Percentiles rank a stretch among this genome's conserved stretches.
Conservation (phyloP, 164 flowering plant genomes). For the Magnolia sinica region DNA sequence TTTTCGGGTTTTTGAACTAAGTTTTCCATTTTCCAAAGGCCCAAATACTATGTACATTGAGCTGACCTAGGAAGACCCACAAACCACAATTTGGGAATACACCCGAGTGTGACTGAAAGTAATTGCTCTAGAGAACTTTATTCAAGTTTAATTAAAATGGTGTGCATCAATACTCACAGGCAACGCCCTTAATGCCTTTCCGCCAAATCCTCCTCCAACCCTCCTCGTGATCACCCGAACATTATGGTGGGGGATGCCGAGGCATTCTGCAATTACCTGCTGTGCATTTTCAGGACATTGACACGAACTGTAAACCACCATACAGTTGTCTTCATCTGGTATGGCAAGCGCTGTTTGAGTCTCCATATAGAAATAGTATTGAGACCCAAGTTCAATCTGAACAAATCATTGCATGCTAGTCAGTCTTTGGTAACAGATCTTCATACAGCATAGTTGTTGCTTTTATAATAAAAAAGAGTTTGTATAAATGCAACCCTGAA, state of each 20-base stretch:
- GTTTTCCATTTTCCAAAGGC: too few species aligned
- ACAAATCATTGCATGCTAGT: slow-evolving; percentile 8
- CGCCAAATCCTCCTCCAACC: slow-evolving; percentile 97
- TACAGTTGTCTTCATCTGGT: slow-evolving; percentile 92
- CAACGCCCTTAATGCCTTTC: slow-evolving; percentile 63
- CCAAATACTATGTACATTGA: too few species aligned
- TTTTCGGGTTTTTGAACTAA: too few species aligned
- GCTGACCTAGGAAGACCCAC: too few species aligned
- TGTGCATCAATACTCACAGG: slow-evolving; percentile 50
- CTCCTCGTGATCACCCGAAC: slow-evolving; percentile 87
- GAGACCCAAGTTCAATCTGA: slow-evolving; percentile 77
- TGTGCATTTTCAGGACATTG: slow-evolving; percentile 72
- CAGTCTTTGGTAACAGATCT: neutral
- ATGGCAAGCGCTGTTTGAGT: slow-evolving; percentile 85
- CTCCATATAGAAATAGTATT: slow-evolving; percentile 91
- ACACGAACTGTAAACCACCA: slow-evolving; percentile 70
- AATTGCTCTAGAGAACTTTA: neutral
- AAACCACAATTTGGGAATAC: neutral
- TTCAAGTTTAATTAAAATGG: neutral
- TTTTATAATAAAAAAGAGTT: neutral
- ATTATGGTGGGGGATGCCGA: slow-evolving; percentile 81
- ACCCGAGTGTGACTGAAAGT: neutral
- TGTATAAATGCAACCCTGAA: too few species aligned
- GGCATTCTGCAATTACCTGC: slow-evolving; percentile 57
- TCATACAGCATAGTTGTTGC: neutral